phyloP scores from a whole-genome alignment of 2,329 filamentous ascomycete species.

The Sporothrix luriei region DNA sequence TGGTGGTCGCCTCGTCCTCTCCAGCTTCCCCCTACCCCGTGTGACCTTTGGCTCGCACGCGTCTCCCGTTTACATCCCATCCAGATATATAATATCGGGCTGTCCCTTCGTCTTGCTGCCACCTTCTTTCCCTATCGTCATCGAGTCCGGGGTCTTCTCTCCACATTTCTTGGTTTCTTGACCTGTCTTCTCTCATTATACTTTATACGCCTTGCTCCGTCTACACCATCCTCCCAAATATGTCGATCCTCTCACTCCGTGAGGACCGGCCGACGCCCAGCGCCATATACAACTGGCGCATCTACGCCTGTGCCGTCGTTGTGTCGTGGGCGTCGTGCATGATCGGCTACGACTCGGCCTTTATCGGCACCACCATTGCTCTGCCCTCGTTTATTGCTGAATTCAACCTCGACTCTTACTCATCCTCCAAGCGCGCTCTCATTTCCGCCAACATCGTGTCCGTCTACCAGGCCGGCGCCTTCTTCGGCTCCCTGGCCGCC shows the following conservation, averaged over 20 bases:
- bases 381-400: conserved; percentile 69
- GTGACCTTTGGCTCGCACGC: conserved; percentile 10
- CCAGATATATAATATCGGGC: conserved; percentile 21
- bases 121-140: background rate
- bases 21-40: background rate
- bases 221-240: conserved; percentile 29
- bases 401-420: conserved; percentile 63
- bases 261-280: conserved; percentile 61
- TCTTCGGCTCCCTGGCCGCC: conserved; percentile 74
- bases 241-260: conserved; percentile 52
- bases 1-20: background rate
- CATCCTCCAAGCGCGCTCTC: conserved; percentile 53
- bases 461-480: conserved; percentile 79
- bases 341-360: conserved; percentile 69
- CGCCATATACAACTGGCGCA: conserved; percentile 63
- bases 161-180: background rate
- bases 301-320: conserved; percentile 57
- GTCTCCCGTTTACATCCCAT: background rate
- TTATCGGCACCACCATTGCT: conserved; percentile 76
- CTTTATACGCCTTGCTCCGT: background rate
- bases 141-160: background rate
- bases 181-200: background rate
- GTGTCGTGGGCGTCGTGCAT: conserved; percentile 61
- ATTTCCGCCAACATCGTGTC: conserved; percentile 77
- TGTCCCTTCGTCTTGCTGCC: background rate